Evolutionary conservation across 2,329 filamentous ascomycete species (phyloP).

Genomic region (Metarhizium album): DNA sequence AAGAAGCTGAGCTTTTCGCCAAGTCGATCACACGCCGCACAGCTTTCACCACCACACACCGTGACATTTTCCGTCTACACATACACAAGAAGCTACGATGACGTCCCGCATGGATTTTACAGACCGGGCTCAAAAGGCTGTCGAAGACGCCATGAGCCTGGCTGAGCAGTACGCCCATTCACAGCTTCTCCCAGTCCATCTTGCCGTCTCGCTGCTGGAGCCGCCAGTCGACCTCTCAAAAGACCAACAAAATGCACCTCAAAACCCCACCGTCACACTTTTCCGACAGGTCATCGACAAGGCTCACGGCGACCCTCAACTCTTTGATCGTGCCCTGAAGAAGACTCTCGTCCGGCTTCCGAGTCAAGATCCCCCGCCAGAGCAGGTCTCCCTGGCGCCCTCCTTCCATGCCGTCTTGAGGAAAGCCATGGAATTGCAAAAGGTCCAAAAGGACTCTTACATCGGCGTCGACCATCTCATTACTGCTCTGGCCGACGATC

Average conservation of each 20-base stretch:
- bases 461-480: conserved; percentile 95
- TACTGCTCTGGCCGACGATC: conserved; percentile 70
- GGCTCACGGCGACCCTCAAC: conserved; percentile 84
- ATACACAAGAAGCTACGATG: conserved; percentile 37
- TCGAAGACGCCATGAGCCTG: conserved; percentile 78
- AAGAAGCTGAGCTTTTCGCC: neutral
- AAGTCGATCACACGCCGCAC: neutral
- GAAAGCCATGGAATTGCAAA: conserved; percentile 79
- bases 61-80: too few species aligned
- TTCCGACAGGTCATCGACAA: conserved; percentile 92
- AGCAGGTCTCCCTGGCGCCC: conserved; percentile 73
- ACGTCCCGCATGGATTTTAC: conserved; percentile 81
- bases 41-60: neutral
- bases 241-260: conserved; percentile 68
- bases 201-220: conserved; percentile 73
- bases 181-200: conserved; percentile 81
- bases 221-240: conserved; percentile 66
- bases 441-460: conserved; percentile 94
- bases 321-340: conserved; percentile 82
- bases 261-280: conserved; percentile 57
- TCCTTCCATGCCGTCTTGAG: conserved; percentile 73
- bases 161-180: conserved; percentile 86
- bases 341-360: conserved; percentile 83
- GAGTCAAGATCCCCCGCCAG: conserved; percentile 89
- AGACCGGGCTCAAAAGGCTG: conserved; percentile 79